Percentiles rank a stretch among this genome's conserved stretches.
Evolutionary conservation across 352 stramenopile genomes (phyloP).

Genomic region (Pythium oligandrum): DNA sequence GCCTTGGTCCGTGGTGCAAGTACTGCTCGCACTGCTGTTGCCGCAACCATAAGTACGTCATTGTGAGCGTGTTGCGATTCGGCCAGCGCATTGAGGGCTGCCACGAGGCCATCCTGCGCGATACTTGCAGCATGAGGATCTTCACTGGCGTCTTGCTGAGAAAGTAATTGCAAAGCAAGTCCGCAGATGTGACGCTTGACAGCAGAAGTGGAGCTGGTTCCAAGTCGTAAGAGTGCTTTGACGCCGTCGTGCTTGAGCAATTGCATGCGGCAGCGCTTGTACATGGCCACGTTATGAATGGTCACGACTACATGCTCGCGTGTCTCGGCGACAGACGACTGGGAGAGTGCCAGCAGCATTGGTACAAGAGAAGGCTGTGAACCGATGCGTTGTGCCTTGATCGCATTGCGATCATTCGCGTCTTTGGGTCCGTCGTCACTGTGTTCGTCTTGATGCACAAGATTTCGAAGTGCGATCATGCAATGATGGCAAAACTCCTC

Average conservation of each 20-base stretch:
- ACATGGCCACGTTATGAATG: slow-evolving; percentile 57
- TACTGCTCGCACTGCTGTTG: slow-evolving; percentile 14
- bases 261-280: slow-evolving; percentile 51
- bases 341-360: slow-evolving; percentile 51
- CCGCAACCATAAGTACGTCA: slow-evolving; percentile 37
- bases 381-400: slow-evolving; percentile 42
- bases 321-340: slow-evolving; percentile 39
- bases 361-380: slow-evolving; percentile 46
- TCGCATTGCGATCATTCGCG: slow-evolving; percentile 15
- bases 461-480: slow-evolving; percentile 58
- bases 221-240: slow-evolving; percentile 57
- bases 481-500: slow-evolving; percentile 69
- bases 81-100: slow-evolving; percentile 49
- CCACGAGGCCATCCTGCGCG: slow-evolving; percentile 65
- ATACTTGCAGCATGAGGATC: slow-evolving; percentile 49
- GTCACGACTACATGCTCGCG: slow-evolving; percentile 64
- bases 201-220: slow-evolving; percentile 27
- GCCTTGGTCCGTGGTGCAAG: slow-evolving; percentile 13
- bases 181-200: slow-evolving; percentile 67
- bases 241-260: slow-evolving; percentile 77
- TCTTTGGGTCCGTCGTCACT: not conserved
- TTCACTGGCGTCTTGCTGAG: slow-evolving; percentile 28
- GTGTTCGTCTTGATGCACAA: slow-evolving; percentile 37
- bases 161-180: slow-evolving; percentile 54
- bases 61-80: slow-evolving; percentile 42